Evolutionary conservation across 1,284 basidiomycete species (phyloP).

Genomic region (Ustilago hordei): DNA sequence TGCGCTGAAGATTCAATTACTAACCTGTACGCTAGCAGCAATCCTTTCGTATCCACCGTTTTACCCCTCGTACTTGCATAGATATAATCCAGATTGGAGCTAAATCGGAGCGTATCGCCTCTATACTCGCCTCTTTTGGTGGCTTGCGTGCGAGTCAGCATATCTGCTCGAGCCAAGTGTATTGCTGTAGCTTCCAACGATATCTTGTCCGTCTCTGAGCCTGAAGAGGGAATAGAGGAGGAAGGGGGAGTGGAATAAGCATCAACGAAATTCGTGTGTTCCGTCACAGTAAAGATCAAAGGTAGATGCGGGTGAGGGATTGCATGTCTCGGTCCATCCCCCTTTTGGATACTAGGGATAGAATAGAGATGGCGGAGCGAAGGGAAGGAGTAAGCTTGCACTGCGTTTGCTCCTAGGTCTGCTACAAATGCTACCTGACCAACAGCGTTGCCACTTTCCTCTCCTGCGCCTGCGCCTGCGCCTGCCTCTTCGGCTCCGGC

Average conservation of each 20-base stretch:
- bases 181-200: not conserved
- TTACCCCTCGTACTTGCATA: slow-evolving; percentile 62
- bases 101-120: slow-evolving; percentile 64
- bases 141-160: slow-evolving; percentile 24
- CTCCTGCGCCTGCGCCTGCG: not conserved
- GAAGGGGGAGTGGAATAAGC: slow-evolving; percentile 23
- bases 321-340: slow-evolving; percentile 63
- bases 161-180: slow-evolving; percentile 24
- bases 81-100: slow-evolving; percentile 44
- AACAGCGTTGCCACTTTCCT: slow-evolving; percentile 1
- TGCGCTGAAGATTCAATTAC: no score
- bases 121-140: slow-evolving; percentile 30
- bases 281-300: slow-evolving; percentile 59
- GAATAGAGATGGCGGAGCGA: slow-evolving; percentile 35
- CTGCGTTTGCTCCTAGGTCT: slow-evolving; percentile 60
- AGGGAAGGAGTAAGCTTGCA: slow-evolving; percentile 51
- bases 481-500: no score
- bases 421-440: slow-evolving; percentile 56
- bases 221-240: not conserved
- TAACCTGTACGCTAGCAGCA: slow-evolving; percentile 28
- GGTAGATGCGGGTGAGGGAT: slow-evolving; percentile 51
- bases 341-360: slow-evolving; percentile 16
- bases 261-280: slow-evolving; percentile 60
- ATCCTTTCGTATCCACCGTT: slow-evolving; percentile 31
- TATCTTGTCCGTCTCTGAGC: no score